Evolutionary conservation across 371 early-diverging fungal species (phyloP).

Genomic region (Apophysomyces elegans): DNA sequence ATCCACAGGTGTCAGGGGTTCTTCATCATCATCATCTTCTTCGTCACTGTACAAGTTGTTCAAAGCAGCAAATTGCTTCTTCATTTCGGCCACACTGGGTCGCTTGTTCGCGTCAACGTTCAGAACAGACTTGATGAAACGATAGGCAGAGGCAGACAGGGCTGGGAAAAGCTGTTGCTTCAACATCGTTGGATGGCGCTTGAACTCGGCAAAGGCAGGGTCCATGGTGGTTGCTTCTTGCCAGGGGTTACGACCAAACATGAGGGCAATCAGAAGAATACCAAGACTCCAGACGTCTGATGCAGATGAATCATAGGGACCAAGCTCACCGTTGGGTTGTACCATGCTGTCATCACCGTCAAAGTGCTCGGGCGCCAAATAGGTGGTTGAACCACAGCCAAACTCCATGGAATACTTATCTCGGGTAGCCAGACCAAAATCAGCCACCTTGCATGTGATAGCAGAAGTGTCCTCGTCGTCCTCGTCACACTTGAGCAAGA

Average conservation of each 20-base stretch:
- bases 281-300: constrained; percentile 84
- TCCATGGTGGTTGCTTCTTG: constrained; percentile 61
- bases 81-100: constrained; percentile 34
- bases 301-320: constrained; percentile 65
- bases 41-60: constrained; percentile 15
- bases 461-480: constrained; percentile 31
- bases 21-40: constrained; percentile 16
- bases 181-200: constrained; percentile 47
- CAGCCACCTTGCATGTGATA: constrained; percentile 71
- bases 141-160: constrained; percentile 36
- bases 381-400: constrained; percentile 80
- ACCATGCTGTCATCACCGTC: constrained; percentile 33
- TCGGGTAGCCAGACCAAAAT: constrained; percentile 83
- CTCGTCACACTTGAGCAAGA: constrained; percentile 51
- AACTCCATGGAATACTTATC: constrained; percentile 69
- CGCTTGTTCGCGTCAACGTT: constrained; percentile 28
- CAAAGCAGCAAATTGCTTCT: constrained; percentile 24
- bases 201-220: constrained; percentile 56
- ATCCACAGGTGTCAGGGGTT: constrained; percentile 22
- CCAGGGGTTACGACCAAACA: constrained; percentile 86
- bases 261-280: constrained; percentile 72
- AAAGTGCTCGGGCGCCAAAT: constrained; percentile 67
- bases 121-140: constrained; percentile 36
- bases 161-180: constrained; percentile 48
- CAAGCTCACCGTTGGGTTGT: constrained; percentile 21